phyloP scores from a whole-genome alignment of 441 rosid species.

The Oxalis stricta region DNA sequence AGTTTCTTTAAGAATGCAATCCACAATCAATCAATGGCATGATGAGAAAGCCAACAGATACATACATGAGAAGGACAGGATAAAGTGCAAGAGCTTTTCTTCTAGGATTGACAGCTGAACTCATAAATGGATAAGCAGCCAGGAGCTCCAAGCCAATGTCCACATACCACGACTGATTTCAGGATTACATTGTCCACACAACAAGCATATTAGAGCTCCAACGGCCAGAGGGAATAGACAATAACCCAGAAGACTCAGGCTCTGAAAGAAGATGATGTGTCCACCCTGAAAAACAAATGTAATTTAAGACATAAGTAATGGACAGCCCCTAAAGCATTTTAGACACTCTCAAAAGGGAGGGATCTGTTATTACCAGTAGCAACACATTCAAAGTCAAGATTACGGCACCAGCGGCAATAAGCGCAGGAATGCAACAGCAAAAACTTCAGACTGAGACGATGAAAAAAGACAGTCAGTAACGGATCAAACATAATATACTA shows the following conservation, averaged over 20 bases:
- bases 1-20: constrained; percentile 2
- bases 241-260: constrained; percentile 77
- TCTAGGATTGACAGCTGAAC: constrained; percentile 76
- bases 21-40: constrained; percentile 59
- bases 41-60: constrained; percentile 82
- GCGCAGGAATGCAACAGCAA: constrained; percentile 94
- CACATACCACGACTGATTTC: constrained; percentile 59
- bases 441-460: constrained; percentile 67
- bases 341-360: too few species aligned
- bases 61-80: constrained; percentile 88
- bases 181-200: constrained; percentile 68
- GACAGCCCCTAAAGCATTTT: too few species aligned
- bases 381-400: constrained; percentile 85
- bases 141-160: constrained; percentile 92
- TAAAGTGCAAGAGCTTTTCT: constrained; percentile 86
- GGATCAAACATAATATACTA: background rate
- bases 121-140: constrained; percentile 99
- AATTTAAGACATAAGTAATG: background rate
- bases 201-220: constrained; percentile 76
- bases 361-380: constrained; percentile 47
- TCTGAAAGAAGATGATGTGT: constrained; percentile 87
- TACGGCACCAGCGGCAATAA: constrained; percentile 88
- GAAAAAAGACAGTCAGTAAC: background rate
- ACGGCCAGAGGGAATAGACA: constrained; percentile 88
- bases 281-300: constrained; percentile 60